Percentiles rank a stretch among this genome's conserved stretches.
phyloP scores from a whole-genome alignment of 352 stramenopile species.

The Pythium apleroticum region DNA sequence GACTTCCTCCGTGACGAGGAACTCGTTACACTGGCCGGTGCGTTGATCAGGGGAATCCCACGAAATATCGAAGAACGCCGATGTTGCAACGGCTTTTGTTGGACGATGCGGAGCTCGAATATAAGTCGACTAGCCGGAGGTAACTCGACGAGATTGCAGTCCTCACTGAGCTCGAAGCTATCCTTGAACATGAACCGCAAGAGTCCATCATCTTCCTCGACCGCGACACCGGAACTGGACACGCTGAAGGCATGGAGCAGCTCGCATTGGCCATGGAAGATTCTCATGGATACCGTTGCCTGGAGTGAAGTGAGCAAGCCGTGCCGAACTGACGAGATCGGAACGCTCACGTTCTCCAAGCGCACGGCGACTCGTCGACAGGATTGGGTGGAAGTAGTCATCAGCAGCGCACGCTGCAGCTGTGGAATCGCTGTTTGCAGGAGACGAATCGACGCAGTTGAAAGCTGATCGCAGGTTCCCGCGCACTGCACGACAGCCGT shows the following conservation, averaged over 20 bases:
- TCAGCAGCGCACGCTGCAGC: background rate
- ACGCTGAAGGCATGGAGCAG: background rate
- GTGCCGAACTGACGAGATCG: background rate
- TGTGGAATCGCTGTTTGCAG: background rate
- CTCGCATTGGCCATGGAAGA: slow-evolving; percentile 10
- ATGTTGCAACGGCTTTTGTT: background rate
- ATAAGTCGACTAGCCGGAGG: slow-evolving; percentile 14
- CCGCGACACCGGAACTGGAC: background rate
- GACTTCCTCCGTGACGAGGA: background rate
- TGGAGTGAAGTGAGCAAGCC: background rate
- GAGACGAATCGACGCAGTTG: background rate
- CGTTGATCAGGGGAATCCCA: background rate
- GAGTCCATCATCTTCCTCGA: slow-evolving; percentile 1
- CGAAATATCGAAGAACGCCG: slow-evolving; percentile 18
- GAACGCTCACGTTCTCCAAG: background rate
- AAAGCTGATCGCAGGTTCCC: background rate
- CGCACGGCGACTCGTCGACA: background rate
- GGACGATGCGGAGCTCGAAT: slow-evolving; percentile 8
- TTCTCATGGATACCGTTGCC: slow-evolving; percentile 8
- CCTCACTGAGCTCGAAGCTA: background rate
- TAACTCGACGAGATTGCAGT: background rate
- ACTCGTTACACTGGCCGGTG: background rate
- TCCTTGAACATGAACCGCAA: slow-evolving; percentile 11
- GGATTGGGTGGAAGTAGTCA: background rate
- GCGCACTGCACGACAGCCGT: background rate